These are phyloP conservation scores for Talaromyces verruculosus DNA, from an alignment of 2,329 filamentous ascomycete species.

Conservation along the genomic window DNA sequence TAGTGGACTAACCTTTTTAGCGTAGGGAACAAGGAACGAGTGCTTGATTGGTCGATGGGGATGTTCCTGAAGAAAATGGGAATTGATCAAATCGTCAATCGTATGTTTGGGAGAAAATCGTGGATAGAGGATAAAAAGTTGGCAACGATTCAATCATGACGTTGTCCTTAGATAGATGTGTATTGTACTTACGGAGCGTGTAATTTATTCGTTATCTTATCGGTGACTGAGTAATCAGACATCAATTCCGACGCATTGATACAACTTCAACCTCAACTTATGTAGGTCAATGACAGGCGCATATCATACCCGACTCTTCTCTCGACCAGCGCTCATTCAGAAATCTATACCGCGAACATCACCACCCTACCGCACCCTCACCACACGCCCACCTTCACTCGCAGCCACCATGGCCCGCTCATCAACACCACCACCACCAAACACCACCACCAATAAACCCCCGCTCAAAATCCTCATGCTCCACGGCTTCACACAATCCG, in stretches of 20 bases:
- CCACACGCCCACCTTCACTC: background rate
- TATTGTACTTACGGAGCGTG: background rate
- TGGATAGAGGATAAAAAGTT: background rate
- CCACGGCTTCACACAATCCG: slow-evolving; percentile 89
- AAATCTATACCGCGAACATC: background rate
- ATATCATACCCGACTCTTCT: background rate
- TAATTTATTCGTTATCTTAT: slow-evolving; percentile 2
- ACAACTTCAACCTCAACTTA: too few species aligned
- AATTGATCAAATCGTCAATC: slow-evolving; percentile 4
- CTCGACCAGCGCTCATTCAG: too few species aligned
- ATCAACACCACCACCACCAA: background rate
- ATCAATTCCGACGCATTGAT: background rate
- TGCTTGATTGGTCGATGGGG: background rate
- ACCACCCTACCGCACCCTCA: background rate
- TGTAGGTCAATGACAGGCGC: background rate
- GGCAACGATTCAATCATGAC: slow-evolving; percentile 7
- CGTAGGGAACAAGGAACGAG: background rate
- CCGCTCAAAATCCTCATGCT: slow-evolving; percentile 71
- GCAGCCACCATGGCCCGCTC: background rate
- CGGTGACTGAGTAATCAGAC: background rate
- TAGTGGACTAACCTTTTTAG: background rate
- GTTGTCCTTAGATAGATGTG: background rate
- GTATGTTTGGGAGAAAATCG: background rate
- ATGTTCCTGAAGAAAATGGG: background rate
- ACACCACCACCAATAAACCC: slow-evolving; percentile 17